phyloP scores from a whole-genome alignment of 371 early-diverging fungal genomes.

The Lichtheimia hyalospora region DNA sequence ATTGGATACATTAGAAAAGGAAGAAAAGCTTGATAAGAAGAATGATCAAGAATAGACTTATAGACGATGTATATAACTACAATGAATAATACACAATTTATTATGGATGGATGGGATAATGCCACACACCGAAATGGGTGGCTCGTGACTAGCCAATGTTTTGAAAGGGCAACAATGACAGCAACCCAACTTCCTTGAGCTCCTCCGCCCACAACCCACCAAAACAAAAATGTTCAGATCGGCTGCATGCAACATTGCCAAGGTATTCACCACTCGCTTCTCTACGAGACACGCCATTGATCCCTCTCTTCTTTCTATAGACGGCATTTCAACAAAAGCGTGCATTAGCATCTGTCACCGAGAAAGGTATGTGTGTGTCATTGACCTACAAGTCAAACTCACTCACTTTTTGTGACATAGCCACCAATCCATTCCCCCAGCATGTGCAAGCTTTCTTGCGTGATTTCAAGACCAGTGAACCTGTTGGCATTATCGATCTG shows the following conservation, averaged over 20 bases:
- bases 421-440: conserved; percentile 7
- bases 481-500: conserved; percentile 75
- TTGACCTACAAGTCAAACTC: not conserved
- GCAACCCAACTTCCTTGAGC: too few species aligned
- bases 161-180: too few species aligned
- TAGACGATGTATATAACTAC: too few species aligned
- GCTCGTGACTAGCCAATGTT: too few species aligned
- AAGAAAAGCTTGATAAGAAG: conserved; percentile 6
- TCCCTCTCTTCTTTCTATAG: not conserved
- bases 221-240: not conserved
- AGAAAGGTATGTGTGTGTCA: not conserved
- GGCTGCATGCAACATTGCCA: not conserved
- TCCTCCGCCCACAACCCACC: too few species aligned
- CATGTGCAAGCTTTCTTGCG: conserved; percentile 80
- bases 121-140: too few species aligned
- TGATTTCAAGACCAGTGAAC: conserved; percentile 76
- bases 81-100: too few species aligned
- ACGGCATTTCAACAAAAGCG: conserved; percentile 1
- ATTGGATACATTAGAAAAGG: conserved; percentile 53
- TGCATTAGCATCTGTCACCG: not conserved
- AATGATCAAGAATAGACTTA: not conserved
- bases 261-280: not conserved
- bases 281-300: too few species aligned
- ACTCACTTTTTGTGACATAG: not conserved
- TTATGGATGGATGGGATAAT: too few species aligned